A percentile compares a stretch with the other conserved stretches of the same genome.
Conservation (phyloP, 177 flowering plant species). For the Vitis hybrid region DNA sequence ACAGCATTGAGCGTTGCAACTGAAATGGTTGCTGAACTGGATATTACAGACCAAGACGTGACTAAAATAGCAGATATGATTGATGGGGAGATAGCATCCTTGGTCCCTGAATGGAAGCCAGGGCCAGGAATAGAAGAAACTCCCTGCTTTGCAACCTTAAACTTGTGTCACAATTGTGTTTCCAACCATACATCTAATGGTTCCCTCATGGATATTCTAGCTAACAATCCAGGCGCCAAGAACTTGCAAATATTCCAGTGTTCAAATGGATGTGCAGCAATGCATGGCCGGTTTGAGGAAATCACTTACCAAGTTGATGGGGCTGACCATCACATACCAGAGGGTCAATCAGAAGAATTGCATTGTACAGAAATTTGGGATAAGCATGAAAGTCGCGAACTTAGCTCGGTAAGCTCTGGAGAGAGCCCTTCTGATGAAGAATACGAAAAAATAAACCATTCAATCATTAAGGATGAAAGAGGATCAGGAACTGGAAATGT, state of each 20-base stretch:
- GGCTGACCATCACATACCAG: conserved; percentile 42
- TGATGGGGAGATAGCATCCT: conserved; percentile 53
- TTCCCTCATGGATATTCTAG: conserved; percentile 32
- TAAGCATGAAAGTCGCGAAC: conserved; percentile 46
- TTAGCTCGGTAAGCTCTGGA: conserved; percentile 46
- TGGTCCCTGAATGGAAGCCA: conserved; percentile 62
- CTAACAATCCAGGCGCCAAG: conserved; percentile 20
- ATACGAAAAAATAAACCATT: conserved; percentile 21
- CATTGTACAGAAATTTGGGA: conserved; percentile 43
- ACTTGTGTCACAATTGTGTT: conserved; percentile 42
- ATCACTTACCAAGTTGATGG: conserved; percentile 58
- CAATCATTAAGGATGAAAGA: conserved; percentile 10
- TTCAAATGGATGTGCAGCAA: conserved; percentile 57
- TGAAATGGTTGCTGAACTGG: conserved; percentile 73
- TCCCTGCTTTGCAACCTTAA: conserved; percentile 24
- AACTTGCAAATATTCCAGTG: conserved; percentile 34
- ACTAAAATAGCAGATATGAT: conserved; percentile 64
- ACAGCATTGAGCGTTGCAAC: conserved; percentile 69
- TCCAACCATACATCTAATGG: conserved; percentile 42
- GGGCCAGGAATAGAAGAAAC: conserved; percentile 45
- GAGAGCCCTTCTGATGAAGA: conserved; percentile 42
- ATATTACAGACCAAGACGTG: conserved; percentile 64
- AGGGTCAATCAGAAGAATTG: conserved; percentile 29
- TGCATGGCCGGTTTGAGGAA: conserved; percentile 83
- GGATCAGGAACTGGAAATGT: conserved; percentile 8